Evolutionary conservation across 2,329 filamentous ascomycete species (phyloP).

Genomic region (Trichoderma sp.): DNA sequence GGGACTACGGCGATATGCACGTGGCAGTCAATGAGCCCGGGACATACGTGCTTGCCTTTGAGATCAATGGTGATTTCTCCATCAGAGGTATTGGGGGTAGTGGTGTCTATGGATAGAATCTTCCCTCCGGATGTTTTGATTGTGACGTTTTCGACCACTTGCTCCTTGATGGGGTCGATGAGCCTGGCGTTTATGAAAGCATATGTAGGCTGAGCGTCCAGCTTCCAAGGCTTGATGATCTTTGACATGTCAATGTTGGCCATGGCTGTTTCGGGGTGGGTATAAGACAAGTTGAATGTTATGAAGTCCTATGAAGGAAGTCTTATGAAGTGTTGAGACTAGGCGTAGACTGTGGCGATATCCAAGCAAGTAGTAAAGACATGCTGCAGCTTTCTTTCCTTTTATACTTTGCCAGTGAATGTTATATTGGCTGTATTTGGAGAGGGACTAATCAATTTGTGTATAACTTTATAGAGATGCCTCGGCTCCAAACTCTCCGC

Average conservation of each 20-base stretch:
- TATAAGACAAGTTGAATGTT: background rate
- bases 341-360: background rate
- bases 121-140: conserved; percentile 38
- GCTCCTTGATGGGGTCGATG: conserved; percentile 46
- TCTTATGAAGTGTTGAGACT: background rate
- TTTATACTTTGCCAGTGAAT: background rate
- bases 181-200: conserved; percentile 51
- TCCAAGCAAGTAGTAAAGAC: background rate
- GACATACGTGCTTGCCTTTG: conserved; percentile 37
- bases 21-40: conserved; percentile 41
- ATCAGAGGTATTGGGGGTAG: background rate
- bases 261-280: background rate
- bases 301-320: background rate
- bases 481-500: background rate
- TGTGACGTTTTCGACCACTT: conserved; percentile 37
- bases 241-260: conserved; percentile 11
- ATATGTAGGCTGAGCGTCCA: conserved; percentile 32
- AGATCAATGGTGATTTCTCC: conserved; percentile 32
- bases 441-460: background rate
- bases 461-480: background rate
- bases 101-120: background rate
- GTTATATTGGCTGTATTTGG: background rate
- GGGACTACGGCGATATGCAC: conserved; percentile 40
- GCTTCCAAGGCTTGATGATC: conserved; percentile 34
- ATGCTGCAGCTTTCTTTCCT: background rate